These are phyloP conservation scores for Picocystis sp. DNA, from an alignment of 163 green algal species.

Conservation along the genomic window DNA sequence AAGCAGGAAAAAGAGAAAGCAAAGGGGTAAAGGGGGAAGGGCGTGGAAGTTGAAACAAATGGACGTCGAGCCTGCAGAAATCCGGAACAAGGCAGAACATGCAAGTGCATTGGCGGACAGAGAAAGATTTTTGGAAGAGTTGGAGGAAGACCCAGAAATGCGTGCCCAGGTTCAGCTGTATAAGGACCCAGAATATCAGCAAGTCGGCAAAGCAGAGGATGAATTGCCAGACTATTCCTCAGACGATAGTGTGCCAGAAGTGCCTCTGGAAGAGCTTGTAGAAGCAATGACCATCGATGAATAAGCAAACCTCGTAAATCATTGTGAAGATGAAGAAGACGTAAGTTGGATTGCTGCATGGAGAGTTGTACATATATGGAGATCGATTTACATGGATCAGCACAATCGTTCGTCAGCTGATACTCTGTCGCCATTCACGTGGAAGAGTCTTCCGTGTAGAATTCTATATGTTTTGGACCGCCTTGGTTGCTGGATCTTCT, in stretches of 20 bases:
- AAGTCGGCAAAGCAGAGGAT: not conserved
- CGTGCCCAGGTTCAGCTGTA: constrained; percentile 57
- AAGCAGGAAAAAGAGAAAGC: constrained; percentile 33
- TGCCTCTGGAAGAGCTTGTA: constrained; percentile 89
- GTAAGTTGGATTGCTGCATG: too few species aligned
- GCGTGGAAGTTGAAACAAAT: constrained; percentile 72
- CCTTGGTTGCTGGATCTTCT: too few species aligned
- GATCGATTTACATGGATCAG: too few species aligned
- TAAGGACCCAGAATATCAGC: constrained; percentile 22
- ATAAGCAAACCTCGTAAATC: too few species aligned
- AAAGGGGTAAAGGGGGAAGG: constrained; percentile 17
- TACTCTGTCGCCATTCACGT: too few species aligned
- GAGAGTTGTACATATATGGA: too few species aligned
- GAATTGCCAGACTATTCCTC: too few species aligned
- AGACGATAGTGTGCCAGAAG: constrained; percentile 19
- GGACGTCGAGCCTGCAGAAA: constrained; percentile 18
- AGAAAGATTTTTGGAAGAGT: constrained; percentile 81
- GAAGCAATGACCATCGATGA: constrained; percentile 43
- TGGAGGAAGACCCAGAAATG: constrained; percentile 90
- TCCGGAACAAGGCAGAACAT: constrained; percentile 14
- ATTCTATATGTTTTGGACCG: too few species aligned
- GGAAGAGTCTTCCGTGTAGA: too few species aligned
- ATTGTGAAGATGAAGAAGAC: too few species aligned
- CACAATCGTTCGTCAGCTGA: too few species aligned
- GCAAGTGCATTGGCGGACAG: constrained; percentile 37